Evolutionary conservation across 192 early-diverging fungal species (phyloP), one percentile per base, ranked within the genome.

Genomic region (Linnemannia zychae): DNA sequence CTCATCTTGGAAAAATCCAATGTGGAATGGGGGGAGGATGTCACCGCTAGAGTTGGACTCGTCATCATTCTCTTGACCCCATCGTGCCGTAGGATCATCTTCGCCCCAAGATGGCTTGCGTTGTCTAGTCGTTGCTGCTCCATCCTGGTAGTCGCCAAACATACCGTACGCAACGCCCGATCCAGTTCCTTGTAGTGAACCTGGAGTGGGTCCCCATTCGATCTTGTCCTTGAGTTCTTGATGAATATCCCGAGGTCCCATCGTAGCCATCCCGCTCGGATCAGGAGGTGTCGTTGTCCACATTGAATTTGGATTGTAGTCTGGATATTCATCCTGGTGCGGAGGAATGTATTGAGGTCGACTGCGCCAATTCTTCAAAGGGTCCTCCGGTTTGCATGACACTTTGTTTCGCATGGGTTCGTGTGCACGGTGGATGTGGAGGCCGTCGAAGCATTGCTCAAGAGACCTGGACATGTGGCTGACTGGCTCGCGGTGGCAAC

Each of bases 271-370:
- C 15, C 57, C 60, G 1, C 37, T 44, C 1, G 33, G 18, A 36
- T 84, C 82, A 17, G 82, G 82, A 20, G 82, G 82, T 34, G 82
- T 79, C 6, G 77, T 84, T 6, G 82, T 84, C 82, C 82, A 84
- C 22, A 78, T 53, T 6, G 73, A 74, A 18, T 53, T 71, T 0
- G 82, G 82, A 72, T 74, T 84, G 22, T 79, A 84, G 11, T 76
- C 71, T 12, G 65, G 77, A 49, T 71, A 53, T 57, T 37, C 72
- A 28, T 74, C 44, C 46, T 84, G 40, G 11, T 72, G 57, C 0
- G 77, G 66, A 17, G 72, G 82, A 37, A 70, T 40, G 37, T 75
- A 84, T 18, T 84, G 52, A n/a, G 71, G 44, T 24, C 77, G 66
- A 5, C 38, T 72, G 22, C 82, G 71, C 82, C 82, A 84, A 24